phyloP scores from a whole-genome alignment of 257 asterid genomes.

The Nicotiana sylvestris region DNA sequence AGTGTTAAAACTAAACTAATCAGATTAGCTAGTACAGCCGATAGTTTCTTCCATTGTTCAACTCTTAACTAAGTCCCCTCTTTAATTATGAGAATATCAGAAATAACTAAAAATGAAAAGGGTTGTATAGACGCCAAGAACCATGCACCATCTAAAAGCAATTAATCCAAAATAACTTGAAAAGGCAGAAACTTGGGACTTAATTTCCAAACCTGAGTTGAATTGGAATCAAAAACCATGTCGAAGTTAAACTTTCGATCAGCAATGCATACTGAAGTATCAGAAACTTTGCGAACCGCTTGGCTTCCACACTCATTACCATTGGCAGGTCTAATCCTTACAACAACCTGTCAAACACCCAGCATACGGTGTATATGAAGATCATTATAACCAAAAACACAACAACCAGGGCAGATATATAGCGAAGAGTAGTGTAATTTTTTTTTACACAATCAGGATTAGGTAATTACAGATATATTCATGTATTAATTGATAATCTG shows the following conservation, averaged over 20 bases:
- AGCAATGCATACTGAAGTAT: slow-evolving; percentile 53
- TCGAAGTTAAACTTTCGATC: slow-evolving; percentile 61
- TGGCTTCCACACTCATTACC: slow-evolving; percentile 44
- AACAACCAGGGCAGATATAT: neutral
- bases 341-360: slow-evolving; percentile 53
- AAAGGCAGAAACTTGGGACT: neutral
- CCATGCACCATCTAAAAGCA: neutral
- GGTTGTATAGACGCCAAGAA: neutral
- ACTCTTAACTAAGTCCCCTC: neutral
- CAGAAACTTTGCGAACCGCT: slow-evolving; percentile 50
- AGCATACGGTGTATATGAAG: neutral
- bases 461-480: no score
- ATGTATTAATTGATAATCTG: no score
- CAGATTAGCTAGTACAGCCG: neutral
- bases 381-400: neutral
- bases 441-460: no score
- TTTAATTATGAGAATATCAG: neutral
- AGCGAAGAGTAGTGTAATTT: no score
- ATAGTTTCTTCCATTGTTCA: neutral
- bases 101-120: neutral
- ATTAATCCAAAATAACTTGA: neutral
- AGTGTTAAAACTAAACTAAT: neutral
- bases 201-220: slow-evolving; percentile 64
- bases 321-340: slow-evolving; percentile 66
- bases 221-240: slow-evolving; percentile 60